phyloP scores from a whole-genome alignment of 1,139 yeast genomes.

The Kurtzmaniella natalensis region DNA sequence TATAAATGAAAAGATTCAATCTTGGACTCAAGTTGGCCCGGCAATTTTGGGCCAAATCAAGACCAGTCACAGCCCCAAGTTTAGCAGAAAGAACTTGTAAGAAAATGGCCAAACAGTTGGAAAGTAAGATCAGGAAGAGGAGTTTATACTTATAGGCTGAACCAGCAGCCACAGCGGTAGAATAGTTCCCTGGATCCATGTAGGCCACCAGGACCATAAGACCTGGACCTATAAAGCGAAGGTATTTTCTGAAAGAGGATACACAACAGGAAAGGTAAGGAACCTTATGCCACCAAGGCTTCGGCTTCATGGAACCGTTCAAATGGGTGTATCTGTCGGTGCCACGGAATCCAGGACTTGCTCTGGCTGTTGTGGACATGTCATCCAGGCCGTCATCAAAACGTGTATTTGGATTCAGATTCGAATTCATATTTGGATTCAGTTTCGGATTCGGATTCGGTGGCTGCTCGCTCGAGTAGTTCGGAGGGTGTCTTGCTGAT shows the following conservation, averaged over 20 bases:
- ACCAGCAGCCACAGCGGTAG: constrained; percentile 93
- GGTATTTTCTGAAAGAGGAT: constrained; percentile 42
- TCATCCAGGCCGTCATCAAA: no score
- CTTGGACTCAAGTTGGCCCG: constrained; percentile 64
- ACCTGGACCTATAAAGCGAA: constrained; percentile 84
- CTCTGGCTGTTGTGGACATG: no score
- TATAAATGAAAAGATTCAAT: constrained; percentile 59
- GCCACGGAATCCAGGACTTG: no score
- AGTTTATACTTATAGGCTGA: constrained; percentile 82
- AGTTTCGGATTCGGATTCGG: no score
- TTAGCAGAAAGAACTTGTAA: constrained; percentile 81
- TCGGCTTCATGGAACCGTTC: no score
- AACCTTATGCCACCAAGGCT: no score
- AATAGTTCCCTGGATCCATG: constrained; percentile 89
- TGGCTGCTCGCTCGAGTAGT: no score
- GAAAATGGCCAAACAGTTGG: constrained; percentile 84
- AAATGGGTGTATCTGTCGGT: no score
- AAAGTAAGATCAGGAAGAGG: constrained; percentile 71
- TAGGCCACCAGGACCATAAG: constrained; percentile 74
- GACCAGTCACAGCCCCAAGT: constrained; percentile 86
- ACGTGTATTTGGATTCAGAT: no score
- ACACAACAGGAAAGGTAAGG: background rate
- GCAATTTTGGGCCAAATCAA: constrained; percentile 85
- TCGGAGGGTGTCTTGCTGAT: no score
- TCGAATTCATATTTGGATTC: no score